These are phyloP conservation scores for Cicer chorassanicum DNA, from an alignment of 306 rosid species.

Conservation along the genomic window DNA sequence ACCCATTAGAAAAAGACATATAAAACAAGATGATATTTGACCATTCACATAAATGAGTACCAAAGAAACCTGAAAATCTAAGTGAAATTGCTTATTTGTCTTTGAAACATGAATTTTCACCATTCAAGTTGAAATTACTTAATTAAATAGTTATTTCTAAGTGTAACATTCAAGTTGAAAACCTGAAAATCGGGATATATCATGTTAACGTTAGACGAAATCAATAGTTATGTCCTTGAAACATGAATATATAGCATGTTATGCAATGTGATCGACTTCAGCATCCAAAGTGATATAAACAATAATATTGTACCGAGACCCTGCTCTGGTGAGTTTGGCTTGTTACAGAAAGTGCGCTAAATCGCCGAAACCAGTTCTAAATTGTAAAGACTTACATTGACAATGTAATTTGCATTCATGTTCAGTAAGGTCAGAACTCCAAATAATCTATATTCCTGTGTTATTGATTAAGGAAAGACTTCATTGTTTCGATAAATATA, in stretches of 20 bases:
- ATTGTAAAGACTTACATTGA: slow-evolving; percentile 31
- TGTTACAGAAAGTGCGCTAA: slow-evolving; percentile 30
- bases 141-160: too few relatives aligned
- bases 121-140: too few relatives aligned
- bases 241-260: slow-evolving; percentile 18
- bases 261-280: slow-evolving; percentile 18
- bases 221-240: slow-evolving; percentile 10
- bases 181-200: not conserved
- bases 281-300: slow-evolving; percentile 28
- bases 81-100: slow-evolving; percentile 6
- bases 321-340: slow-evolving; percentile 20
- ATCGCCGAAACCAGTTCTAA: slow-evolving; percentile 27
- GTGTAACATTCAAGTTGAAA: too few relatives aligned
- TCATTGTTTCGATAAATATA: slow-evolving; percentile 37
- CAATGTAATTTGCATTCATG: slow-evolving; percentile 34
- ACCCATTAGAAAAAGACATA: not conserved
- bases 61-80: not conserved
- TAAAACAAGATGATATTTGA: slow-evolving; percentile 19
- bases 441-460: slow-evolving; percentile 36
- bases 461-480: slow-evolving; percentile 29
- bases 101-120: not conserved
- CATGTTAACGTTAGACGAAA: slow-evolving; percentile 17
- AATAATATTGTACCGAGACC: slow-evolving; percentile 42
- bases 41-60: not conserved
- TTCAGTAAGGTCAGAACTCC: slow-evolving; percentile 35